phyloP scores from a whole-genome alignment of 768 basidiomycete species.

The Kondoa malvinella region DNA sequence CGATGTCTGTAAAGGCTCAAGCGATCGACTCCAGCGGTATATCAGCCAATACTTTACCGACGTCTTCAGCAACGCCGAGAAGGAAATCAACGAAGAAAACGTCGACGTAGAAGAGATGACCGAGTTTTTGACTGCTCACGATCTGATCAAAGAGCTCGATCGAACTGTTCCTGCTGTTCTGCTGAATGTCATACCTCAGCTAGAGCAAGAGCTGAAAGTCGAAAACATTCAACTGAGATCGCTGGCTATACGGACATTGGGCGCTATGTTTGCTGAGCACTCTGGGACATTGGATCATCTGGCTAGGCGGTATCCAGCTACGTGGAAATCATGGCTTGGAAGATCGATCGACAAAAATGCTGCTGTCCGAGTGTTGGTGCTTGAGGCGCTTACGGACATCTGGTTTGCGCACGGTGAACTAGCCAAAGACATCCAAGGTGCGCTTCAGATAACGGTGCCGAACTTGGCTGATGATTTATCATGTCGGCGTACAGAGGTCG shows the following conservation, averaged over 20 bases:
- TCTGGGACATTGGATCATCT: constrained; percentile 41
- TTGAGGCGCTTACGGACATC: constrained; percentile 51
- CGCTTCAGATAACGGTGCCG: too few species aligned
- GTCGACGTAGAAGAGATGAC: constrained; percentile 36
- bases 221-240: constrained; percentile 50
- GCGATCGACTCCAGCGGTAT: constrained; percentile 73
- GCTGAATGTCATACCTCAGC: constrained; percentile 76
- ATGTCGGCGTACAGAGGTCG: constrained; percentile 45
- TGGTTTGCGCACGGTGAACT: constrained; percentile 51
- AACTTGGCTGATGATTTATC: too few species aligned
- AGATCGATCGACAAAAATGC: constrained; percentile 60
- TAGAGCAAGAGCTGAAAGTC: constrained; percentile 73
- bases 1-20: constrained; percentile 62
- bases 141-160: constrained; percentile 66
- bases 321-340: constrained; percentile 70
- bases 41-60: constrained; percentile 85
- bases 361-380: constrained; percentile 56
- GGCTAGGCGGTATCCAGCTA: constrained; percentile 57
- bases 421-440: constrained; percentile 55
- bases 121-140: constrained; percentile 59
- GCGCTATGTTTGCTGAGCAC: constrained; percentile 67
- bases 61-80: constrained; percentile 44
- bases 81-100: constrained; percentile 25
- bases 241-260: constrained; percentile 71
- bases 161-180: constrained; percentile 62